Conservation (phyloP, 768 basidiomycete species). For the Sporobolomyces roseus region DNA sequence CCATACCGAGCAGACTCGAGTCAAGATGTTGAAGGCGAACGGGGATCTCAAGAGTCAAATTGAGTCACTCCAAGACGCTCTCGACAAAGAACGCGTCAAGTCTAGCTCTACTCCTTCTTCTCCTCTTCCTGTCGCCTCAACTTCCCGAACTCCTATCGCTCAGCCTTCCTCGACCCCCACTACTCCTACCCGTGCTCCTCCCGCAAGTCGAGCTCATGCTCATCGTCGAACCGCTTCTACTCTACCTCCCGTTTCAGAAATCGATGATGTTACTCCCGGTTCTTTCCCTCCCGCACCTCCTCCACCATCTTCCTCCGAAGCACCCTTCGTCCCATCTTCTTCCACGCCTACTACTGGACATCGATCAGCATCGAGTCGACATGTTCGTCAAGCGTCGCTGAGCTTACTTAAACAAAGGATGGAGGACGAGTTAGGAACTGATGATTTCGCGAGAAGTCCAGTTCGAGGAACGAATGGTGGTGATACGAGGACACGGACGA, state of each 20-base stretch:
- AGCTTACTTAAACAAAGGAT: conserved; percentile 78
- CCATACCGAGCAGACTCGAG: conserved; percentile 66
- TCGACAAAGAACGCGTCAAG: conserved; percentile 29
- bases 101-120: background rate
- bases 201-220: conserved; percentile 8
- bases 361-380: conserved; percentile 6
- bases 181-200: background rate
- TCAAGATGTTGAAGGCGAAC: conserved; percentile 47
- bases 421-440: conserved; percentile 61
- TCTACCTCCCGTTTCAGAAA: conserved; percentile 3
- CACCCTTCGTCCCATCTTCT: background rate
- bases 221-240: conserved; percentile 9
- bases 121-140: background rate
- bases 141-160: background rate
- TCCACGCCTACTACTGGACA: background rate
- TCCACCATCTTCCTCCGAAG: background rate
- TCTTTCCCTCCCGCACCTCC: conserved; percentile 1
- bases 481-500: too few species aligned
- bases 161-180: background rate
- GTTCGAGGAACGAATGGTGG: background rate
- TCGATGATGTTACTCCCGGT: conserved; percentile 1
- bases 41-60: conserved; percentile 41
- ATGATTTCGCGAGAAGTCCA: background rate
- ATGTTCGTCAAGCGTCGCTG: conserved; percentile 26
- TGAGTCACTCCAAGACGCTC: conserved; percentile 36